phyloP scores from a whole-genome alignment of 2,329 filamentous ascomycete genomes.

The Verticillium nonalfalfae region DNA sequence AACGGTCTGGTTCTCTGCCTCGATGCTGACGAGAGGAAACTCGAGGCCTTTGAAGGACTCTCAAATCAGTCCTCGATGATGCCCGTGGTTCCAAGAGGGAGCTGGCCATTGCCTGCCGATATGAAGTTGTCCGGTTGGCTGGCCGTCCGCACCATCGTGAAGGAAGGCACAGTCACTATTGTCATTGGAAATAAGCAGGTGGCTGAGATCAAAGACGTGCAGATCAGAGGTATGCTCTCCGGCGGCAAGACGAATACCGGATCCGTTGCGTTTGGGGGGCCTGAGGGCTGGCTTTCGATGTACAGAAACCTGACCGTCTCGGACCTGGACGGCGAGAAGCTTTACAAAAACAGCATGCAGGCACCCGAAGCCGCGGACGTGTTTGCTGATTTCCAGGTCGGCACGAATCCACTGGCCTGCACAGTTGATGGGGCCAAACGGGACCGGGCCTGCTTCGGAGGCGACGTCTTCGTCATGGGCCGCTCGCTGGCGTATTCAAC shows the following conservation, averaged over 20 bases:
- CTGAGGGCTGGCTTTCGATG: slow-evolving; percentile 4
- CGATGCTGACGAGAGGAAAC: background rate
- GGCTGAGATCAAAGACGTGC: slow-evolving; percentile 3
- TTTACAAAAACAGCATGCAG: slow-evolving; percentile 5
- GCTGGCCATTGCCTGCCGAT: slow-evolving; percentile 1
- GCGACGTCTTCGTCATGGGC: slow-evolving; percentile 7
- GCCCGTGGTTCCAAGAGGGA: slow-evolving; percentile 3
- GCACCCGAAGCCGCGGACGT: background rate
- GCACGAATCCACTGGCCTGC: slow-evolving; percentile 5
- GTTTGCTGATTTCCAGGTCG: slow-evolving; percentile 6
- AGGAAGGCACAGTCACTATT: background rate
- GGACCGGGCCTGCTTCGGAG: slow-evolving; percentile 6
- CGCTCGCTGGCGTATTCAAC: slow-evolving; percentile 5
- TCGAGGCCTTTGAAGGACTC: slow-evolving; percentile 3
- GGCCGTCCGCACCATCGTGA: background rate
- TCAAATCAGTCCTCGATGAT: slow-evolving; percentile 4
- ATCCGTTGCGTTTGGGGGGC: slow-evolving; percentile 6
- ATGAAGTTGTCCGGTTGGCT: background rate
- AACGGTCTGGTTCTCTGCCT: slow-evolving; percentile 9
- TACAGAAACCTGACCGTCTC: slow-evolving; percentile 1
- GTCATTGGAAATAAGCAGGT: slow-evolving; percentile 1
- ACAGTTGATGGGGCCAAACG: slow-evolving; percentile 8
- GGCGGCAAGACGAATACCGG: slow-evolving; percentile 5
- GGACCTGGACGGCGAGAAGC: background rate
- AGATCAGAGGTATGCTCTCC: slow-evolving; percentile 1